Evolutionary conservation across 75 land plant species (phyloP).

Genomic region (Ceratopteris richardii): DNA sequence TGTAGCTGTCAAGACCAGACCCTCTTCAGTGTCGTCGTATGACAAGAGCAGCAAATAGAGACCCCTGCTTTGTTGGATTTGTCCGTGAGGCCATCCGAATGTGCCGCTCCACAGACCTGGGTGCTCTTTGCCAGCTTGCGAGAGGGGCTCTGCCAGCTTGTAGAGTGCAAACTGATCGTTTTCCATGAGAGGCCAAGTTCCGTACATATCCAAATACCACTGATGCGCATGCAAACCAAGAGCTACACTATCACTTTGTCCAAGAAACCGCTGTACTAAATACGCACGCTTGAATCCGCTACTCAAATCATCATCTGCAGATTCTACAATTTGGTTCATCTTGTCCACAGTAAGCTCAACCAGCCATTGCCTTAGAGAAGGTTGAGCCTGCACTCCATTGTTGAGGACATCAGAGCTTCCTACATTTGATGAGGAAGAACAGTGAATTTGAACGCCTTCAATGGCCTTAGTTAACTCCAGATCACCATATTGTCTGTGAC

Average conservation of each 20-base stretch:
- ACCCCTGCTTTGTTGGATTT: conserved; percentile 48
- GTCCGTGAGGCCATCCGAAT: conserved; percentile 88
- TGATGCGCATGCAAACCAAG: no score
- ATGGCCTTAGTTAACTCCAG: background rate
- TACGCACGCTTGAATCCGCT: no score
- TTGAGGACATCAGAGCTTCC: background rate
- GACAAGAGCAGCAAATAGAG: no score
- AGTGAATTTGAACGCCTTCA: background rate
- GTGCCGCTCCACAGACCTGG: conserved; percentile 94
- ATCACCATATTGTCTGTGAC: background rate
- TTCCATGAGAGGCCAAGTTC: no score
- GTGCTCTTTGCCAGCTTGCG: conserved; percentile 46
- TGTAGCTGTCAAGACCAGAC: conserved; percentile 55
- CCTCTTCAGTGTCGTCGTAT: conserved; percentile 53
- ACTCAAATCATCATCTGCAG: conserved; percentile 15
- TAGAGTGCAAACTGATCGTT: conserved; percentile 68
- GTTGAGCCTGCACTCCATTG: conserved; percentile 3
- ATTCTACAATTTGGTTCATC: conserved; percentile 50
- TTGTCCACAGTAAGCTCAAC: conserved; percentile 33
- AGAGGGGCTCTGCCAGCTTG: conserved; percentile 55
- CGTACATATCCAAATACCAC: no score
- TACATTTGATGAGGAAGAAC: background rate
- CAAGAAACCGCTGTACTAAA: no score
- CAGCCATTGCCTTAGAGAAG: conserved; percentile 29
- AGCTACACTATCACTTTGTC: no score